These are phyloP conservation scores for Tanacetum coccineum DNA, from an alignment of 129 eudicot species.

Conservation along the genomic window DNA sequence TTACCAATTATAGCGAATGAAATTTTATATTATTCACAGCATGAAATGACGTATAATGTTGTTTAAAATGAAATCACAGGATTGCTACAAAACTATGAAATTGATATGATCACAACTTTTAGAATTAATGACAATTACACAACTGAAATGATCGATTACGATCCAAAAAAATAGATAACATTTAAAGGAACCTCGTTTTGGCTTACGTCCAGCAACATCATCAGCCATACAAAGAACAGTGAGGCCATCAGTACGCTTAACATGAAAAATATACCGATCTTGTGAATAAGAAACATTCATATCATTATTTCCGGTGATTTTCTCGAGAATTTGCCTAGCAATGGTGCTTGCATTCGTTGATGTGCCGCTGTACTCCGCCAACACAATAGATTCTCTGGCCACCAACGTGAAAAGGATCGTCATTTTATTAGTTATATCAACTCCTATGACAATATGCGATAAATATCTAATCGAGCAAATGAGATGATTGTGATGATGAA, in stretches of 20 bases:
- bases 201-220: constrained; percentile 77
- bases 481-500: background rate
- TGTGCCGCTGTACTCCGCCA: constrained; percentile 77
- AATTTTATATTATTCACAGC: constrained; percentile 2
- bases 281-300: constrained; percentile 84
- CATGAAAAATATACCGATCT: constrained; percentile 90
- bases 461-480: background rate
- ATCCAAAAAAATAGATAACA: background rate
- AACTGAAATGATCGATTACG: background rate
- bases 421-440: constrained; percentile 35
- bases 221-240: constrained; percentile 96
- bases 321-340: constrained; percentile 73
- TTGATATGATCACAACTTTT: constrained; percentile 7
- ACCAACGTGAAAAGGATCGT: constrained; percentile 76
- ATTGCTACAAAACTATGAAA: background rate
- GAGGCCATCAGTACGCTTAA: constrained; percentile 91
- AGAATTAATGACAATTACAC: background rate
- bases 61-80: constrained; percentile 1
- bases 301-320: constrained; percentile 64
- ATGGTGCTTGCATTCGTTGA: constrained; percentile 87
- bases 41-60: background rate
- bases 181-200: background rate
- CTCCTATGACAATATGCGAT: background rate
- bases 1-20: background rate
- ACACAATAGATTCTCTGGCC: constrained; percentile 81